Percentiles rank a stretch among this genome's conserved stretches.
These are phyloP conservation scores for Stephania japonica DNA, from an alignment of 164 flowering plant species.

Conservation along the genomic window DNA sequence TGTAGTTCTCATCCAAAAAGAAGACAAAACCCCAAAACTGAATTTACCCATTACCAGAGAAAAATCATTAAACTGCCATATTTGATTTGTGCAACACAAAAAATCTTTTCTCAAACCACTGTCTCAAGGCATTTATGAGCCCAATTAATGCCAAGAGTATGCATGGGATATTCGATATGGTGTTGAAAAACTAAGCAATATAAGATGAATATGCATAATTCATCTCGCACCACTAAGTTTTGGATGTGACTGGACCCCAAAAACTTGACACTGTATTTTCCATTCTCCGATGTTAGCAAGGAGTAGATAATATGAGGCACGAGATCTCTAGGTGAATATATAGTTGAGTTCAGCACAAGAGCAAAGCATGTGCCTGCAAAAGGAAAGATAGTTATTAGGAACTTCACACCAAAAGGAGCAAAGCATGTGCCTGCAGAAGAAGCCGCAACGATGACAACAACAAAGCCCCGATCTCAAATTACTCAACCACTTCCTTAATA, in stretches of 20 bases:
- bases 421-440: too few species aligned
- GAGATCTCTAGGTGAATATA: neutral
- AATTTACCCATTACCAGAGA: neutral
- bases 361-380: slow-evolving; percentile 19
- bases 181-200: slow-evolving; percentile 79
- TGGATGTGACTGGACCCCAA: slow-evolving; percentile 91
- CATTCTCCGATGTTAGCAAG: slow-evolving; percentile 29
- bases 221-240: slow-evolving; percentile 74
- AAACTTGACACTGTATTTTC: slow-evolving; percentile 57
- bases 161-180: slow-evolving; percentile 64
- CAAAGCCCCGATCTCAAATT: too few species aligned
- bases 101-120: slow-evolving; percentile 84
- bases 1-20: neutral
- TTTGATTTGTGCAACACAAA: slow-evolving; percentile 76
- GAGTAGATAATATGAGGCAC: slow-evolving; percentile 1
- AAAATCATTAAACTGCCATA: slow-evolving; percentile 25
- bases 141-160: slow-evolving; percentile 73
- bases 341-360: neutral
- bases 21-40: neutral
- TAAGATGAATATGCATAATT: slow-evolving; percentile 66
- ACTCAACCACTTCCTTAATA: too few species aligned
- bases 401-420: too few species aligned
- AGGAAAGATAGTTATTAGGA: neutral
- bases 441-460: too few species aligned
- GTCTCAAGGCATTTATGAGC: slow-evolving; percentile 65